phyloP scores from a whole-genome alignment of 2,329 filamentous ascomycete genomes.

The Verticillium zaregamsianum region DNA sequence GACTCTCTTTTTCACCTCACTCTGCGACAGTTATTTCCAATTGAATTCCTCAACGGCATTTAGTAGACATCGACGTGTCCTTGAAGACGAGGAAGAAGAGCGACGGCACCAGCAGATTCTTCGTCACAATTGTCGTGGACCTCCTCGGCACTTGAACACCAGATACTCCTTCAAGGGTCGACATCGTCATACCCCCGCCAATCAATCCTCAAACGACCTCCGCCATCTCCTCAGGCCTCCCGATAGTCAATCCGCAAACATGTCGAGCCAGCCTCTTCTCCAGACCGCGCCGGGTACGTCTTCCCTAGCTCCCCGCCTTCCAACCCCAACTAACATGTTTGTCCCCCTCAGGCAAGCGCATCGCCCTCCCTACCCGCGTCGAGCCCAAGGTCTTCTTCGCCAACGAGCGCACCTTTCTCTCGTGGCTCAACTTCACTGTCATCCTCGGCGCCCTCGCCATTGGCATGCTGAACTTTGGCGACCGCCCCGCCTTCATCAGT shows the following conservation, averaged over 20 bases:
- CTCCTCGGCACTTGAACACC: not conserved
- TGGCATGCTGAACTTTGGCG: slow-evolving; percentile 96
- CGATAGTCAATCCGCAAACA: slow-evolving; percentile 34
- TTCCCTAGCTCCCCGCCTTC: not conserved
- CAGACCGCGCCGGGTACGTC: slow-evolving; percentile 82
- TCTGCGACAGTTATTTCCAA: not conserved
- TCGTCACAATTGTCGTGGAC: not conserved
- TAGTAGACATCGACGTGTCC: not conserved
- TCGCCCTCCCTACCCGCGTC: slow-evolving; percentile 94
- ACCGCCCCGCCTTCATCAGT: slow-evolving; percentile 88
- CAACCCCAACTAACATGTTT: slow-evolving; percentile 6
- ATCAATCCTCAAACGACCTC: not conserved
- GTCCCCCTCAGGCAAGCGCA: slow-evolving; percentile 77
- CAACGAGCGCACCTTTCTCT: slow-evolving; percentile 98
- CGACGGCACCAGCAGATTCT: not conserved
- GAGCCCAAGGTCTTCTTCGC: slow-evolving; percentile 99
- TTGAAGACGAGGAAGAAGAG: not conserved
- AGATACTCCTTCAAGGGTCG: not conserved
- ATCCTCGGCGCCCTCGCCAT: slow-evolving; percentile 95
- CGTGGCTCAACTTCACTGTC: slow-evolving; percentile 99
- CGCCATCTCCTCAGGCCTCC: not conserved
- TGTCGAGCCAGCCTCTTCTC: slow-evolving; percentile 96
- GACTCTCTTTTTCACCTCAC: not conserved
- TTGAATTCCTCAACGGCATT: not conserved
- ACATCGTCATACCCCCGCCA: not conserved